A percentile compares a stretch with the other conserved stretches of the same genome.
Conservation (phyloP, 257 asterid genomes). For the Galeopsis tetrahit region DNA sequence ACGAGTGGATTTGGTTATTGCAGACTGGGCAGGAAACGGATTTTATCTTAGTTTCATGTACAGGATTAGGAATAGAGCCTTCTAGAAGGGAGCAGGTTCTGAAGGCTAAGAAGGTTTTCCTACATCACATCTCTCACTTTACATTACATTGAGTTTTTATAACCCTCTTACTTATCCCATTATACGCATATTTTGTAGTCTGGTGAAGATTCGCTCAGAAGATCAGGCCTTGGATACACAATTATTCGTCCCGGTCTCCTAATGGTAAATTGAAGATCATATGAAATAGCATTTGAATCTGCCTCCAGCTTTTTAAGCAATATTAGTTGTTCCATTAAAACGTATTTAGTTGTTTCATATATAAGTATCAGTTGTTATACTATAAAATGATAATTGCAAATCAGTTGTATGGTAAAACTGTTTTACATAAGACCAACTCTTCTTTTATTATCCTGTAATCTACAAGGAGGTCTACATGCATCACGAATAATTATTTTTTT, state of each 20-base stretch:
- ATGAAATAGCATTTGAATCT: background rate
- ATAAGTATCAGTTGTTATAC: too few species aligned
- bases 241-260: constrained; percentile 95
- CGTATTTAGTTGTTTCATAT: too few species aligned
- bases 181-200: constrained; percentile 49
- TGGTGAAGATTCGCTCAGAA: constrained; percentile 88
- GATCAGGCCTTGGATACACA: constrained; percentile 98
- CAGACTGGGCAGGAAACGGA: constrained; percentile 99
- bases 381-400: too few species aligned
- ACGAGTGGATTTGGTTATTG: constrained; percentile 37
- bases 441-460: background rate
- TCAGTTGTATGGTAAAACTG: too few species aligned
- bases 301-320: background rate
- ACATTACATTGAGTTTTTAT: constrained; percentile 4
- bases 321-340: too few species aligned
- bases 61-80: constrained; percentile 90
- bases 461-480: background rate
- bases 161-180: constrained; percentile 27
- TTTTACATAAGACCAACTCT: too few species aligned
- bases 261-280: constrained; percentile 52
- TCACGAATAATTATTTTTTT: constrained; percentile 16
- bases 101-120: constrained; percentile 83
- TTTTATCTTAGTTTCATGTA: constrained; percentile 88
- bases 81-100: constrained; percentile 87
- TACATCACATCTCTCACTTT: constrained; percentile 21